Evolutionary conservation across 1,284 basidiomycete genomes (phyloP).

Genomic region (Cryptococcus sp.): DNA sequence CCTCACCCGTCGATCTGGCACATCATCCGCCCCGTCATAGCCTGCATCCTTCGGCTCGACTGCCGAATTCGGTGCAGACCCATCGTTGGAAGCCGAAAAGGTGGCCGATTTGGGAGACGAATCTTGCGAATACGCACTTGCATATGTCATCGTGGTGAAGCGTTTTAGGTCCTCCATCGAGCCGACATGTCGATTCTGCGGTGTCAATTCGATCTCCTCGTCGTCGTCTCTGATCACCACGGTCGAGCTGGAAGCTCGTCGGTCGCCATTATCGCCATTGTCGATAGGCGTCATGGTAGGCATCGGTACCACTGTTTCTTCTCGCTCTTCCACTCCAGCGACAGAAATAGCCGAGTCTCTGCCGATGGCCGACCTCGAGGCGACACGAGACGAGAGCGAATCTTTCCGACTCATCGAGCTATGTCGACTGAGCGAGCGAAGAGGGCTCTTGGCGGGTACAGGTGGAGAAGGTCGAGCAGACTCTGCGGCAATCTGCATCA

Average conservation of each 20-base stretch:
- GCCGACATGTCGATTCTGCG: neutral
- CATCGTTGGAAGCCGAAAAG: neutral
- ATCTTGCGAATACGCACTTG: slow-evolving; percentile 29
- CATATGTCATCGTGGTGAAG: slow-evolving; percentile 2
- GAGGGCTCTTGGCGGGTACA: slow-evolving; percentile 39
- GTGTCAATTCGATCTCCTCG: neutral
- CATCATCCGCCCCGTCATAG: too few species aligned
- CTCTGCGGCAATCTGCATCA: slow-evolving; percentile 2
- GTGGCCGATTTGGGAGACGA: slow-evolving; percentile 27
- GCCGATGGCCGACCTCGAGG: too few species aligned
- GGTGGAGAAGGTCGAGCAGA: slow-evolving; percentile 29
- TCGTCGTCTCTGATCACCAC: neutral
- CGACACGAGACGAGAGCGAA: neutral
- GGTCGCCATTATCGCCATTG: neutral
- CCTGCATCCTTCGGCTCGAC: too few species aligned
- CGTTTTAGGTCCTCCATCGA: slow-evolving; percentile 12
- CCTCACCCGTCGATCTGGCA: slow-evolving; percentile 5
- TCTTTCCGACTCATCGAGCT: slow-evolving; percentile 3
- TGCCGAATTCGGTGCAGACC: neutral
- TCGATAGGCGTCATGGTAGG: too few species aligned
- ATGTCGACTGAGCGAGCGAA: slow-evolving; percentile 23
- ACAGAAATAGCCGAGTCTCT: too few species aligned
- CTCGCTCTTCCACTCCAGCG: too few species aligned
- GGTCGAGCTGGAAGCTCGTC: neutral
- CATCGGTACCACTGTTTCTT: too few species aligned